Conservation (phyloP, 371 early-diverging fungal genomes). For the Enterocytospora artemiae region DNA sequence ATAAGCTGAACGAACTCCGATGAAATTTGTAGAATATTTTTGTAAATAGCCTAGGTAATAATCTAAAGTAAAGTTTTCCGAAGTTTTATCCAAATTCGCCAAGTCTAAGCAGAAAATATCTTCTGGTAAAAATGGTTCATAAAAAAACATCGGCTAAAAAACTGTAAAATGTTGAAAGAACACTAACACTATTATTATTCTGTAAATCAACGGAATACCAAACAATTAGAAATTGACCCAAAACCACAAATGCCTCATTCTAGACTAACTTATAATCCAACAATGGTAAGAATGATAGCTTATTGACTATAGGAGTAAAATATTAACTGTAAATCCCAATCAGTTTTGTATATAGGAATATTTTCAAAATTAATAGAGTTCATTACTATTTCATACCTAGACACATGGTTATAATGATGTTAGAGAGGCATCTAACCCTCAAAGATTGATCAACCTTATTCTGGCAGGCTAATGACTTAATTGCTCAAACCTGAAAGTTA, state of each 20-base stretch:
- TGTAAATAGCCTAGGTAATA: slow-evolving; percentile 52
- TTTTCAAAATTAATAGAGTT: background rate
- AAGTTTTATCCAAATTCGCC: slow-evolving; percentile 44
- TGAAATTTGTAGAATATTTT: slow-evolving; percentile 35
- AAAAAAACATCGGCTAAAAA: slow-evolving; percentile 22
- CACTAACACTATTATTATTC: too few relatives aligned
- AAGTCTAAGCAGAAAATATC: slow-evolving; percentile 42
- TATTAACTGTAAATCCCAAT: background rate
- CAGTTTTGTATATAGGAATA: background rate
- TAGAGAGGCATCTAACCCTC: slow-evolving; percentile 1
- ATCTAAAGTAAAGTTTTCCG: slow-evolving; percentile 47
- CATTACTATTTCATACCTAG: background rate
- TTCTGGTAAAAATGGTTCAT: slow-evolving; percentile 25
- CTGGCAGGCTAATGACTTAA: too few relatives aligned
- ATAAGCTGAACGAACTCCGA: slow-evolving; percentile 5
- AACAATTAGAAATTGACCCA: too few relatives aligned
- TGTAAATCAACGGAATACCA: too few relatives aligned
- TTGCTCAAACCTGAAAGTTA: too few relatives aligned
- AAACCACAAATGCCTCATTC: too few relatives aligned
- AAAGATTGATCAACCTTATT: too few relatives aligned
- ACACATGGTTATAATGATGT: background rate
- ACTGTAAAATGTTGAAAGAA: background rate
- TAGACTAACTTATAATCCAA: too few relatives aligned
- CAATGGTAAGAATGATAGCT: too few relatives aligned
- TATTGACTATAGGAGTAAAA: background rate